Conservation (phyloP, 345 rosid genomes). For the Arabis hirsuta region DNA sequence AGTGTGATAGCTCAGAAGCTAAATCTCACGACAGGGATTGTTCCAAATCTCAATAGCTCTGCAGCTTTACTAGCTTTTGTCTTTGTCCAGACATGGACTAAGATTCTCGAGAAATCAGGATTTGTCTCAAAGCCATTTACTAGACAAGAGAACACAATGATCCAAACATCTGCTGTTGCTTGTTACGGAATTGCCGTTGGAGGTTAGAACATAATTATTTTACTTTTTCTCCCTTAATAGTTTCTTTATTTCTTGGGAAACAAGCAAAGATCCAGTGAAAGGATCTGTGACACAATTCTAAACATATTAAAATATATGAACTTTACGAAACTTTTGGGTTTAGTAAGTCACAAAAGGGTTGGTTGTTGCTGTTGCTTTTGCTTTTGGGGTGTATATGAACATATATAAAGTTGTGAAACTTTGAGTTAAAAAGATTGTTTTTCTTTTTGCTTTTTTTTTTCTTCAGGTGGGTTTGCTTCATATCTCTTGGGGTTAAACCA, state of each 20-base stretch:
- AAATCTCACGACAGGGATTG: slow-evolving; percentile 78
- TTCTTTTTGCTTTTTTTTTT: too few species aligned
- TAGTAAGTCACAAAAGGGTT: slow-evolving; percentile 4
- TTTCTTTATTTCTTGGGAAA: slow-evolving; percentile 7
- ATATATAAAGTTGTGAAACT: slow-evolving; percentile 2
- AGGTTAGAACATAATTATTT: too few species aligned
- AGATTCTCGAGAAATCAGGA: slow-evolving; percentile 71
- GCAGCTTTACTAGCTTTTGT: slow-evolving; percentile 91
- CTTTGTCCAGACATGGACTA: slow-evolving; percentile 77
- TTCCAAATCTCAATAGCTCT: slow-evolving; percentile 82
- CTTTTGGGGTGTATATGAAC: slow-evolving; percentile 27
- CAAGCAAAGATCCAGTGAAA: slow-evolving; percentile 14
- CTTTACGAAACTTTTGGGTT: slow-evolving; percentile 25
- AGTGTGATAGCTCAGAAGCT: slow-evolving; percentile 92
- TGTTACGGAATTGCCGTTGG: slow-evolving; percentile 90
- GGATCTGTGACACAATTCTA: slow-evolving; percentile 18
- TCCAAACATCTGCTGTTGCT: slow-evolving; percentile 94
- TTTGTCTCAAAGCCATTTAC: slow-evolving; percentile 72
- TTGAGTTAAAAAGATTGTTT: neutral
- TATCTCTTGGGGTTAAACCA: slow-evolving; percentile 84
- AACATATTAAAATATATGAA: neutral
- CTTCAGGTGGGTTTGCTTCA: slow-evolving; percentile 93
- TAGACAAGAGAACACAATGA: slow-evolving; percentile 91
- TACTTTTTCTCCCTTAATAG: slow-evolving; percentile 1
- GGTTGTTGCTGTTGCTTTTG: slow-evolving; percentile 28